Base-by-base conservation (phyloP, 768 basidiomycete species). In the Suillus americanus region DNA sequence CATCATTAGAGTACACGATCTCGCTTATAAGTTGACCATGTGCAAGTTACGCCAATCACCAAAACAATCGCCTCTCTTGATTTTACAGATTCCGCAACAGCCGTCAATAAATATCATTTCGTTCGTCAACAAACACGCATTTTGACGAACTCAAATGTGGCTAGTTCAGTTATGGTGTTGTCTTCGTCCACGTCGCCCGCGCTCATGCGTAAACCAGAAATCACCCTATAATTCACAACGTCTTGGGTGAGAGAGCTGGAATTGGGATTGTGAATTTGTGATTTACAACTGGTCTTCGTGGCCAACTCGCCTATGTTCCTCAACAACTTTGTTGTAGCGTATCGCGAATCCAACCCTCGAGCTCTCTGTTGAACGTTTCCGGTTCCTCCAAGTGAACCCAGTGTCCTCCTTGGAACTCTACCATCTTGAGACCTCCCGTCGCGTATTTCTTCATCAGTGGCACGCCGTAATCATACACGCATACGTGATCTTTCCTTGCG, bases 391-490 rank as follows among this genome's bases (percentile, higher is more conserved):
- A 61, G 4, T 73, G 72, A 10, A 73, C 66, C 78, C 79, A 83
- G 62, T 83, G 82, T 2, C 76, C 78, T 3, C 72, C 68, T 38
- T 80, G 76, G 35, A 79, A 77, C 60, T 76, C 77, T 61, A 65
- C 71, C 9, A 74, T 64, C 12, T 76, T 77, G 53, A 69, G 62
- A 46, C 71, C 68, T 51, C 71, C 72, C 41, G 65, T 65, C 9
- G 75, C 73, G 63, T 73, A 71, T 62, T 73, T 67, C 63, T 73
- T 62, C 13, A 78, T 73, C 37, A 61, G 61, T 35, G 67, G 25
- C 38, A 68, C 66, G 35, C 69, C 72, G 37, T 71, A 69, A 16
- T 68, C 70, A 33, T 70, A 67, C 61, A 73, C 20, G 65, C 74
- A 75, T 57, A 80, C 73, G 62, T 70, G 69, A 63, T 82, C 81